Base-by-base conservation (phyloP, 768 basidiomycete genomes). In the Piloderma croceum region DNA sequence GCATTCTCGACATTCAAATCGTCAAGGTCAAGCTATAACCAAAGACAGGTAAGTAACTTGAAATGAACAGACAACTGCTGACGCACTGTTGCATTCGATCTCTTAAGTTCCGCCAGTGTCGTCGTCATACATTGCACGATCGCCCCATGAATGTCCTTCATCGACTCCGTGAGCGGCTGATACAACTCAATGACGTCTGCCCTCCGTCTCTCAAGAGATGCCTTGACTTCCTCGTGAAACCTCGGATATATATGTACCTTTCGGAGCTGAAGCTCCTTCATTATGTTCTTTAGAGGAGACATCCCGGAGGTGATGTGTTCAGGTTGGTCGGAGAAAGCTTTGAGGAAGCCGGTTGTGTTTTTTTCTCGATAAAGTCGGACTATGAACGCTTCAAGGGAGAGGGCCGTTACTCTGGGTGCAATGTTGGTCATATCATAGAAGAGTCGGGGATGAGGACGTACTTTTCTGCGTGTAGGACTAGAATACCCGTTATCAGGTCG, bases 281-380 rank as follows among this genome's bases (percentile, higher is more conserved):
- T 81, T 46, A 94, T 85, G 39, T 83, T 91, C 52, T 82, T 86
- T 17, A 99, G 68, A 1, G 96, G 96, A 2, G 89, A 90, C 59
- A 98, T 63, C 1, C 93, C 94, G 46, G 80, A 89, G 0, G 86
- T 92, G 45, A 99, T 96, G 46, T 85, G 79, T 59, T 98, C 96
- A 4, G 94, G 92, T 52, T 97, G 87, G 60, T 98, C 96, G 2
- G 91, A 90, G 56, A 99, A 96, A 0, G 91, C 96, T 61, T 99
- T 98, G 48, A 97, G 68, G 60, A 98, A 99, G 1, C 94, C 94
- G 2, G 69, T 71, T 57, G 74, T 77, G 65, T 97, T 99, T 65
- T 83, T 80, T 61, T 96, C 83, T 31, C 94, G 77, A 57, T 84
- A 97, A 3, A 96, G 67, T 3, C 93, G 79, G 36, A 92, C 83